A percentile compares a stretch with the other conserved stretches of the same genome.
phyloP scores from a whole-genome alignment of 2,329 filamentous ascomycete species.

The Aspergillus pseudonomiae region DNA sequence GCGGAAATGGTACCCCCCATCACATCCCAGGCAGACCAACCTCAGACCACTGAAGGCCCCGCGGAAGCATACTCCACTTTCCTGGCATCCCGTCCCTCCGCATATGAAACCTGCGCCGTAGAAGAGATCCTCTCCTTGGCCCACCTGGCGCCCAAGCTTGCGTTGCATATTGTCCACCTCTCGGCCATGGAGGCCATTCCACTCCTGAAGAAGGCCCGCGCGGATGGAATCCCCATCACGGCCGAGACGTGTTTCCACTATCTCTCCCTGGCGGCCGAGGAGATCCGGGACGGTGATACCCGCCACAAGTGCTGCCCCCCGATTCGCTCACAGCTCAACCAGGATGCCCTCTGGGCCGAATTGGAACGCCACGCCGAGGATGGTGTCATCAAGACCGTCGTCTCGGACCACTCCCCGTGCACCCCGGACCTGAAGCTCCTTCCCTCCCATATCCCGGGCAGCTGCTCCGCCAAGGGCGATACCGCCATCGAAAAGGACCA shows the following conservation, averaged over 20 bases:
- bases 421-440: conserved; percentile 92
- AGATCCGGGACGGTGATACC: conserved; percentile 82
- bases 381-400: conserved; percentile 86
- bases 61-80: conserved; percentile 85
- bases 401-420: conserved; percentile 95
- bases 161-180: conserved; percentile 90
- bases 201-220: conserved; percentile 72
- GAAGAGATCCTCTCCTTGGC: conserved; percentile 83
- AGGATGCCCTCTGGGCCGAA: conserved; percentile 85
- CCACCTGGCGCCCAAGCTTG: conserved; percentile 75
- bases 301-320: conserved; percentile 95
- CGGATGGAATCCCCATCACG: conserved; percentile 78
- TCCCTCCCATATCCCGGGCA: conserved; percentile 67
- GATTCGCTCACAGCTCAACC: conserved; percentile 79
- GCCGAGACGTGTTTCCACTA: conserved; percentile 97
- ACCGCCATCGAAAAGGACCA: conserved; percentile 40
- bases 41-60: conserved; percentile 72
- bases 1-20: conserved; percentile 97
- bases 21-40: conserved; percentile 72
- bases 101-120: conserved; percentile 90
- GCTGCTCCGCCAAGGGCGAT: conserved; percentile 33
- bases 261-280: conserved; percentile 79
- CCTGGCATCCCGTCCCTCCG: conserved; percentile 82
- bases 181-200: conserved; percentile 88
- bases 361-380: conserved; percentile 62